Conservation (phyloP, 129 eudicot species). For the Glebionis coronaria region DNA sequence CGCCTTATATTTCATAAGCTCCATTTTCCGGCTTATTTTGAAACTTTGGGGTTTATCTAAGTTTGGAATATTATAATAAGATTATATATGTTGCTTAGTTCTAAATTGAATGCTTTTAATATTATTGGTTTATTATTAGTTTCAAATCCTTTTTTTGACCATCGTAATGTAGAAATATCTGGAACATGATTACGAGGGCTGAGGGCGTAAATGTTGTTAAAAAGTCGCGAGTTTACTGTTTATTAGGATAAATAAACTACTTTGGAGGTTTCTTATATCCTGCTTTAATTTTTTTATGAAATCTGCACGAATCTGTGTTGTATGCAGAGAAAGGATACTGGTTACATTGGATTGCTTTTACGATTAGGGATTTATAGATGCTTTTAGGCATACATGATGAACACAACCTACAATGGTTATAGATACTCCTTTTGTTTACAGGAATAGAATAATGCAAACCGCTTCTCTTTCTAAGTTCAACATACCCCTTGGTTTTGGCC, state of each 20-base stretch:
- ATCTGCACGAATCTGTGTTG: conserved; percentile 31
- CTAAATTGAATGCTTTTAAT: no score
- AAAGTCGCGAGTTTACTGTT: not conserved
- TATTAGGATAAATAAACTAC: not conserved
- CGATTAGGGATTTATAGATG: conserved; percentile 21
- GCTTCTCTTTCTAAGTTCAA: conserved; percentile 51
- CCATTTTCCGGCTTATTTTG: no score
- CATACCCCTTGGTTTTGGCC: conserved; percentile 38
- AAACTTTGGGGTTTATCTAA: no score
- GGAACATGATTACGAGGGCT: no score
- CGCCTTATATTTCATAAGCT: no score
- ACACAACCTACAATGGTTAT: conserved; percentile 15
- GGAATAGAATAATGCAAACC: conserved; percentile 40
- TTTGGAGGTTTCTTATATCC: conserved; percentile 17
- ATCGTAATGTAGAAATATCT: no score
- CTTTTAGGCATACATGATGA: conserved; percentile 26
- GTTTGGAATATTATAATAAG: no score
- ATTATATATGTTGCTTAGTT: no score
- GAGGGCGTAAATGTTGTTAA: not conserved
- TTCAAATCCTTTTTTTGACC: no score
- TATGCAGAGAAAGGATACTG: conserved; percentile 19
- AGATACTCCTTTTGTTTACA: conserved; percentile 12
- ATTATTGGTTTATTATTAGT: no score
- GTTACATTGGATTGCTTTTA: not conserved
- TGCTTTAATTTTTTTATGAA: not conserved